These are phyloP conservation scores for Suillus cothurnatus DNA, from an alignment of 768 basidiomycete genomes.

Conservation along the genomic window DNA sequence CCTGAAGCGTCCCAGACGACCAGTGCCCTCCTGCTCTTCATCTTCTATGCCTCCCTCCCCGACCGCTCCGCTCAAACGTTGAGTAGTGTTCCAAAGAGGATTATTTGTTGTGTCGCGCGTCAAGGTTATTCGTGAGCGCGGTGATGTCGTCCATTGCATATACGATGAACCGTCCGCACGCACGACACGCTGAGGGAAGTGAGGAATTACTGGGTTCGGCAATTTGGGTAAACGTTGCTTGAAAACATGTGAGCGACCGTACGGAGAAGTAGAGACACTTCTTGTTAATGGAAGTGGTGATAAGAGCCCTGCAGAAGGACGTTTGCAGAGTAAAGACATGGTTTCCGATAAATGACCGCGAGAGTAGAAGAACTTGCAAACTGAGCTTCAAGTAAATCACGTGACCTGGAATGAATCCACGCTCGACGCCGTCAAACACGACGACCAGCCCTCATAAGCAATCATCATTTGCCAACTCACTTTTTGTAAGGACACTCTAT, in stretches of 20 bases:
- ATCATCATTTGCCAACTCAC: background rate
- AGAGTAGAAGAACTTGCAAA: background rate
- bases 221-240: constrained; percentile 65
- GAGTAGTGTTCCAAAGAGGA: constrained; percentile 79
- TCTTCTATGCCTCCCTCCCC: constrained; percentile 45
- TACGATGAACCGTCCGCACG: constrained; percentile 90
- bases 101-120: constrained; percentile 90
- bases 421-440: background rate
- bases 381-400: background rate
- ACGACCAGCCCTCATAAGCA: background rate
- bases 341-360: background rate
- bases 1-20: constrained; percentile 81
- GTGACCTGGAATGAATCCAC: background rate
- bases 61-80: constrained; percentile 49
- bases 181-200: constrained; percentile 83
- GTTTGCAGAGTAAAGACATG: constrained; percentile 1
- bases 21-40: constrained; percentile 72
- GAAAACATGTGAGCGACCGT: constrained; percentile 84
- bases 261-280: constrained; percentile 64
- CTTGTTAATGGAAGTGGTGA: background rate
- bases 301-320: background rate
- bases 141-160: constrained; percentile 87
- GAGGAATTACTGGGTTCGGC: constrained; percentile 83
- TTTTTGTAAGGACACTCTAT: background rate
- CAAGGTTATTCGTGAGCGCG: constrained; percentile 71